These are phyloP conservation scores for Fusarium denticulatum DNA, from an alignment of 2,329 filamentous ascomycete genomes.

Conservation along the genomic window DNA sequence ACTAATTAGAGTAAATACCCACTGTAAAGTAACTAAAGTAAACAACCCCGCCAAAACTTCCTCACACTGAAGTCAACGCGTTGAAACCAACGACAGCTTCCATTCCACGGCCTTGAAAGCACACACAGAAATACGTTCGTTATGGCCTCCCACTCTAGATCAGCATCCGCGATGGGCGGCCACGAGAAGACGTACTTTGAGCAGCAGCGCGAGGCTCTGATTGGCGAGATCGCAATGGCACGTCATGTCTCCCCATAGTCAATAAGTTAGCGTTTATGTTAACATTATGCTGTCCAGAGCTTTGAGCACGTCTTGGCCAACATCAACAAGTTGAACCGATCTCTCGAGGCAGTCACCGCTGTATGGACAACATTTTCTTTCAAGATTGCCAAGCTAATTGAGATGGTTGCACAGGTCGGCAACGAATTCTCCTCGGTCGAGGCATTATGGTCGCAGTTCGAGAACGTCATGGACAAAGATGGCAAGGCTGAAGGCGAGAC, in stretches of 20 bases:
- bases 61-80: constrained; percentile 20
- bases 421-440: constrained; percentile 98
- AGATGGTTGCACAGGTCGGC: constrained; percentile 71
- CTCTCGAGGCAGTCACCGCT: constrained; percentile 88
- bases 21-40: background rate
- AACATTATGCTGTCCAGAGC: constrained; percentile 55
- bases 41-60: constrained; percentile 30
- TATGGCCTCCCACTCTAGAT: constrained; percentile 49
- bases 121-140: background rate
- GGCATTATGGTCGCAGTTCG: constrained; percentile 96
- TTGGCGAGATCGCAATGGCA: constrained; percentile 79
- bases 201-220: constrained; percentile 76
- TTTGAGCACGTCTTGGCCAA: constrained; percentile 94
- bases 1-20: background rate
- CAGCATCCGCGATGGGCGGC: constrained; percentile 43
- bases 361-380: constrained; percentile 58
- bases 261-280: background rate
- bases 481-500: constrained; percentile 39
- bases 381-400: background rate
- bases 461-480: constrained; percentile 90
- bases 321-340: constrained; percentile 94
- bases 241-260: constrained; percentile 20
- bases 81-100: constrained; percentile 5
- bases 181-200: constrained; percentile 74
- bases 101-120: background rate